Conservation (phyloP, 2,329 filamentous ascomycete genomes). For the Orbilia oligospora region DNA sequence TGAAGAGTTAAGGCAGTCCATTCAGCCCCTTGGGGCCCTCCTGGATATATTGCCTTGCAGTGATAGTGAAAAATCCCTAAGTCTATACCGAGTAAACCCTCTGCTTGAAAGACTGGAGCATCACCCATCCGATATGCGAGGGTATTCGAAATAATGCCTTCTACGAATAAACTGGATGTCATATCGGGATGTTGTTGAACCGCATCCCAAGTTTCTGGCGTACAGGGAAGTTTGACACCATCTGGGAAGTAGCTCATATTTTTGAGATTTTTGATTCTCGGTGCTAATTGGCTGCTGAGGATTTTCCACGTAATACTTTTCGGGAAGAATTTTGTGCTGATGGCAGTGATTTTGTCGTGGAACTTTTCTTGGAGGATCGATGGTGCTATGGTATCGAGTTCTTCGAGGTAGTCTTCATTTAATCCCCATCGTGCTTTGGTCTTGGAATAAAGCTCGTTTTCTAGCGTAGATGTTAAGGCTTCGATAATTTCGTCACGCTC, state of each 20-base stretch:
- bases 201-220: conserved; percentile 18
- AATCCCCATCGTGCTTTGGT: conserved; percentile 42
- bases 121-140: conserved; percentile 33
- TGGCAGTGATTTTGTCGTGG: conserved; percentile 5
- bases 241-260: conserved; percentile 25
- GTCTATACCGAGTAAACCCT: conserved; percentile 11
- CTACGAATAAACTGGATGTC: conserved; percentile 34
- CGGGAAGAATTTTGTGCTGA: conserved; percentile 38
- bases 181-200: conserved; percentile 25
- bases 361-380: conserved; percentile 24
- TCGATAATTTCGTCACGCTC: conserved; percentile 46
- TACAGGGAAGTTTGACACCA: conserved; percentile 29
- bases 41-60: conserved; percentile 4
- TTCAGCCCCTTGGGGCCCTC: conserved; percentile 13
- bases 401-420: conserved; percentile 39
- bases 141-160: conserved; percentile 30
- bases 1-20: conserved; percentile 42
- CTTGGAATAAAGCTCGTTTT: conserved; percentile 37
- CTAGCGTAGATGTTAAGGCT: conserved; percentile 30
- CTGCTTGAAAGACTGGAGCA: conserved; percentile 25
- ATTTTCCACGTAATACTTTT: conserved; percentile 21
- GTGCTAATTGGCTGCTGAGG: conserved; percentile 5
- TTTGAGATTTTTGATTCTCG: conserved; percentile 3
- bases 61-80: conserved; percentile 26
- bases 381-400: conserved; percentile 37